Evolutionary conservation across 2,329 filamentous ascomycete genomes (phyloP), one percentile per base, ranked within the genome.

Genomic region (Claviceps digitariae): DNA sequence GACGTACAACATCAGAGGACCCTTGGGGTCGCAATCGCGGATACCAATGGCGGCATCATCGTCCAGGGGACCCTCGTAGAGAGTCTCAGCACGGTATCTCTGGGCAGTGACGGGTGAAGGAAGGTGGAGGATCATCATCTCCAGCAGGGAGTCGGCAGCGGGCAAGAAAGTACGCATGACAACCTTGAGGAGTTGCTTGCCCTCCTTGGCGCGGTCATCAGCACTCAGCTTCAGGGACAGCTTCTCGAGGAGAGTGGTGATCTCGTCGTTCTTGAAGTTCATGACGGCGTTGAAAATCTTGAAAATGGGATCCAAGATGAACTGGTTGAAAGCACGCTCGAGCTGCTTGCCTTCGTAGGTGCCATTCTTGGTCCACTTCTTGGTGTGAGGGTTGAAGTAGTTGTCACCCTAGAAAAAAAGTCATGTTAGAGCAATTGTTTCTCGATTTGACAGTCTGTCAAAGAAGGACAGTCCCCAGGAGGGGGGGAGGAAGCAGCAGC

Each of bases 121-220:
- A 68, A 98, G 82, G 76, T 98, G 93, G 69, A 98, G 87, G 78
- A 97, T 91, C 89, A 98, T 95, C 93, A 98, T 98, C 83, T 98
- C 93, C 72, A 98, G 76, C 62, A 98, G 87, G 66, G 91, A 94
- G 75, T 98, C 93, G 63, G 93, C 93, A 67, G 93, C 93, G 64
- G 93, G 93, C 70, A 98, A 79, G 87, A 97, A 98, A 72, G 95
- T 96, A 73, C 88, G 83, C 91, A 98, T 96, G 76, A 97, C 82
- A 66, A 87, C 82, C 86, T 97, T 98, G 71, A 98, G 87, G 62
- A 98, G 86, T 73, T 85, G 81, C 85, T 98, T 98, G 82, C 90
- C 91, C 76, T 95, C 89, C 74, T 93, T 86, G 53, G 95, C 87
- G 69, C 82, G 87, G 79, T 98, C 93, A 52, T 95, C 90, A 62